Base-by-base conservation (phyloP, 2,329 filamentous ascomycete genomes). In the Rhynchosporium agropyri region DNA sequence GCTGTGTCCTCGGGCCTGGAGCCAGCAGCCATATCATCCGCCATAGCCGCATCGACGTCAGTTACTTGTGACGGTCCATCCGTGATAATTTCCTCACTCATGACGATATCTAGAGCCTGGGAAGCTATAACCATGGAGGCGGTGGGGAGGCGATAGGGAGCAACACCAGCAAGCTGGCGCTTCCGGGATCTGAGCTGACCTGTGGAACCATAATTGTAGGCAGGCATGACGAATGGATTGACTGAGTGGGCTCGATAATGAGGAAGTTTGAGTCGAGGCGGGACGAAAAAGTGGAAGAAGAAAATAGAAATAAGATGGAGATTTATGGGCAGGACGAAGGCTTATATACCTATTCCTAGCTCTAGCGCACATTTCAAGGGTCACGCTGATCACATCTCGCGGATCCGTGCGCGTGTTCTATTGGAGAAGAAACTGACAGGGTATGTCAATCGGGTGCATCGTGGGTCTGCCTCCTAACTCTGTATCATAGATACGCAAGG, bases 1-100 rank as follows among this genome's bases (percentile, higher is more conserved):
- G 48, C 48, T 50, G n/a, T 50, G 48, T 50, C 48, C 48, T 50
- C 48, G 48, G 12, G 48, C 48, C 48, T 50, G 48, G 48, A 50
- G 48, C 48, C 48, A 20, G 48, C 48, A 13, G 15, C 15, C 15
- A 43, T 43, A 13, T 43, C 15, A 43, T 43, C 15, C 15, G 15
- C 15, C 15, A 43, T 43, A 43, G 15, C 15, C 15, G 15, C 15
- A 43, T 43, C 15, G 15, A 43, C 40, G 40, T 43, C 15, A 13
- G 15, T 43, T 43, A 43, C 13, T 13, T 43, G 15, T 43, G 15
- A 43, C 40, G 40, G 40, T 43, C 40, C 40, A 43, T 43, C 15
- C 40, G 40, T 43, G 15, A 43, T 43, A 43, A 43, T 43, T 13
- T n/a, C 40, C 40, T 43, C 15, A n/a, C 40, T 43, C 15, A 43